Percentiles rank a stretch among this genome's conserved stretches.
phyloP scores from a whole-genome alignment of 116 monocot genomes.

The Dioscorea cayenensis region DNA sequence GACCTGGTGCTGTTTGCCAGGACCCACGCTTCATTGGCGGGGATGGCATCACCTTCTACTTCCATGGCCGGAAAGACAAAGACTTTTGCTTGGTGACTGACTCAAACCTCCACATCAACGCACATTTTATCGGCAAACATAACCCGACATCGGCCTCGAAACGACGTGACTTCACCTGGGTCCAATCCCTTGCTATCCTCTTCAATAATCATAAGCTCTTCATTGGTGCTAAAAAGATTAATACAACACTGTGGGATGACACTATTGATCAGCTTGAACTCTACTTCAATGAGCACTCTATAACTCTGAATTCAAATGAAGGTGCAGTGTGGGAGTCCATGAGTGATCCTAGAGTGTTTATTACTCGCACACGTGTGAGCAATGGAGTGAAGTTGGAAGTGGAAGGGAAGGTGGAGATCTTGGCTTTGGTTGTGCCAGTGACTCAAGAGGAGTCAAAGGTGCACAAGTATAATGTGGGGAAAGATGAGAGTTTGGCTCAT shows the following conservation, averaged over 20 bases:
- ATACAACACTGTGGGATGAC: not conserved
- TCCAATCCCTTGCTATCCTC: conserved; percentile 33
- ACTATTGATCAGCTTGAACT: not conserved
- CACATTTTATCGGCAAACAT: conserved; percentile 30
- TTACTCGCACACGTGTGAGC: not conserved
- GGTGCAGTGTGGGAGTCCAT: conserved; percentile 1
- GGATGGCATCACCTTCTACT: conserved; percentile 46
- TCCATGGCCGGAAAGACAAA: conserved; percentile 30
- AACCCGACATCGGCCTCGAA: conserved; percentile 3
- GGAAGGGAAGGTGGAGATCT: not conserved
- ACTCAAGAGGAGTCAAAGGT: conserved; percentile 30
- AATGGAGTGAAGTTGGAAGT: conserved; percentile 21
- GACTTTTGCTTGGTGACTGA: conserved; percentile 37
- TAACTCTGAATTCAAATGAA: conserved; percentile 2
- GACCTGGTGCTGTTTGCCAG: conserved; percentile 27
- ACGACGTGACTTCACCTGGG: conserved; percentile 48
- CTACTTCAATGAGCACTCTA: not conserved
- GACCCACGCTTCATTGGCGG: conserved; percentile 46
- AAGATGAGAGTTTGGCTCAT: conserved; percentile 35
- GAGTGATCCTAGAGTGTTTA: not conserved
- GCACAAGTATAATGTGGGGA: conserved; percentile 23
- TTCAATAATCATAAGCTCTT: not conserved
- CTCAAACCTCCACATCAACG: conserved; percentile 34
- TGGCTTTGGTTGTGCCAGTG: conserved; percentile 26
- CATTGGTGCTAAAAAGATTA: not conserved